A percentile compares a stretch with the other conserved stretches of the same genome.
Evolutionary conservation across 495 filamentous ascomycete genomes (phyloP).

Genomic region (Cercophora newfieldiana): DNA sequence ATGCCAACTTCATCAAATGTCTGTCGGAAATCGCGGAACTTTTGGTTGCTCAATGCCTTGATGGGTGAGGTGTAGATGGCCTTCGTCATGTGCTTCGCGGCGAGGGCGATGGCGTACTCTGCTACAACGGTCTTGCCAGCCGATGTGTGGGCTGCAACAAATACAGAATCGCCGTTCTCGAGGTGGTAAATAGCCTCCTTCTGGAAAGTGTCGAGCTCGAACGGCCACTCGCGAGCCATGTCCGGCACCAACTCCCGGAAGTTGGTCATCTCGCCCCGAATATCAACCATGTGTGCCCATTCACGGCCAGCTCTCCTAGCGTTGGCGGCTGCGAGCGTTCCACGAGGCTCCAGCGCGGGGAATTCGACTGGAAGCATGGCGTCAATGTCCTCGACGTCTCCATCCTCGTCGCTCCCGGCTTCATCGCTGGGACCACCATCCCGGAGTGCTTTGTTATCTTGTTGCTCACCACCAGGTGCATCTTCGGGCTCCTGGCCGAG

Average conservation of each 20-base stretch:
- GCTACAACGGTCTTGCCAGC: conserved; percentile 98
- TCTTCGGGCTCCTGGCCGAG: conserved; percentile 68
- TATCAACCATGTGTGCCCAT: conserved; percentile 98
- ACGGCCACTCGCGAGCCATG: conserved; percentile 94
- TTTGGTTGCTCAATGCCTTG: conserved; percentile 97
- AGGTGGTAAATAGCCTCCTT: conserved; percentile 98
- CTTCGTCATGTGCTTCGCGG: conserved; percentile 97
- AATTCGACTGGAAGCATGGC: conserved; percentile 89
- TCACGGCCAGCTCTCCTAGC: conserved; percentile 74
- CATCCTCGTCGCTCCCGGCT: conserved; percentile 47
- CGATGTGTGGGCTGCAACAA: conserved; percentile 98
- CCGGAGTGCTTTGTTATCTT: conserved; percentile 35
- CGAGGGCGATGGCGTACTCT: conserved; percentile 95
- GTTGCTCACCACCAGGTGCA: conserved; percentile 44
- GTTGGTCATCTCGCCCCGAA: conserved; percentile 86
- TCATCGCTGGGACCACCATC: conserved; percentile 35
- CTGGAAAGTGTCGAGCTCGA: conserved; percentile 96
- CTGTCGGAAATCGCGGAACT: conserved; percentile 90
- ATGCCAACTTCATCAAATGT: conserved; percentile 95
- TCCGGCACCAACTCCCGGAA: conserved; percentile 91
- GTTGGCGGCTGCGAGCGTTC: conserved; percentile 67
- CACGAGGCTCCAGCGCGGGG: conserved; percentile 84
- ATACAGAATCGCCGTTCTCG: conserved; percentile 94
- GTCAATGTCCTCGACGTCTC: conserved; percentile 80
- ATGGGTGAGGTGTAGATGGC: conserved; percentile 99